These are phyloP conservation scores for Athelia sp. DNA, from an alignment of 1,284 basidiomycete species.

Conservation along the genomic window DNA sequence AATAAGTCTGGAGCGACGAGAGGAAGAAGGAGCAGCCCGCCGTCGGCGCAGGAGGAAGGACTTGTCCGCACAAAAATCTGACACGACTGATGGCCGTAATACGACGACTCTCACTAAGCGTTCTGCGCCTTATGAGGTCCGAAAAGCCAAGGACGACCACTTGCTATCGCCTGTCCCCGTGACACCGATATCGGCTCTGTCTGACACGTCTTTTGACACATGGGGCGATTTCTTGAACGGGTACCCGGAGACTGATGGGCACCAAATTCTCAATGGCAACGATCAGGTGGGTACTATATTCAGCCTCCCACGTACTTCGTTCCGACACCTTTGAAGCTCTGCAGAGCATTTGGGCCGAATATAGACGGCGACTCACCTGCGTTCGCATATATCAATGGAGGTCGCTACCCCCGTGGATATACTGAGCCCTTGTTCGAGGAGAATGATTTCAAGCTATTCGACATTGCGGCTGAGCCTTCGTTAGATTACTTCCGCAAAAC, in stretches of 20 bases:
- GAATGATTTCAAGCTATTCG: slow-evolving; percentile 18
- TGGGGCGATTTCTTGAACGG: neutral
- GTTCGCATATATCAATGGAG: slow-evolving; percentile 3
- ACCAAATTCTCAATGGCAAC: too few species aligned
- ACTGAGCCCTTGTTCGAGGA: slow-evolving; percentile 30
- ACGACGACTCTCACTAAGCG: neutral
- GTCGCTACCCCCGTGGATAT: neutral
- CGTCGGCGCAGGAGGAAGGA: slow-evolving; percentile 27
- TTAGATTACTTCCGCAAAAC: slow-evolving; percentile 61
- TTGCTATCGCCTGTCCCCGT: slow-evolving; percentile 4
- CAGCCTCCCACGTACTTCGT: neutral
- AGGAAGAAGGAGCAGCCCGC: slow-evolving; percentile 20
- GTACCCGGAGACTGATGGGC: too few species aligned
- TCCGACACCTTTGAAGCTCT: neutral
- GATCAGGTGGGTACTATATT: neutral
- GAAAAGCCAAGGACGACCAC: neutral
- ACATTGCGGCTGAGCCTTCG: slow-evolving; percentile 48
- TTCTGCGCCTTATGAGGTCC: slow-evolving; percentile 1
- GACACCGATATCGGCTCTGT: slow-evolving; percentile 4
- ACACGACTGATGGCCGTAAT: neutral
- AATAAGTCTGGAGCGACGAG: slow-evolving; percentile 19
- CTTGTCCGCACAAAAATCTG: neutral
- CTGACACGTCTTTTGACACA: slow-evolving; percentile 3
- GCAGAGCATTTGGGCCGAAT: neutral
- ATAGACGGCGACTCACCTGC: slow-evolving; percentile 7